Base-by-base conservation (phyloP, 1,284 basidiomycete genomes). In the Anthracocystis setariae region DNA sequence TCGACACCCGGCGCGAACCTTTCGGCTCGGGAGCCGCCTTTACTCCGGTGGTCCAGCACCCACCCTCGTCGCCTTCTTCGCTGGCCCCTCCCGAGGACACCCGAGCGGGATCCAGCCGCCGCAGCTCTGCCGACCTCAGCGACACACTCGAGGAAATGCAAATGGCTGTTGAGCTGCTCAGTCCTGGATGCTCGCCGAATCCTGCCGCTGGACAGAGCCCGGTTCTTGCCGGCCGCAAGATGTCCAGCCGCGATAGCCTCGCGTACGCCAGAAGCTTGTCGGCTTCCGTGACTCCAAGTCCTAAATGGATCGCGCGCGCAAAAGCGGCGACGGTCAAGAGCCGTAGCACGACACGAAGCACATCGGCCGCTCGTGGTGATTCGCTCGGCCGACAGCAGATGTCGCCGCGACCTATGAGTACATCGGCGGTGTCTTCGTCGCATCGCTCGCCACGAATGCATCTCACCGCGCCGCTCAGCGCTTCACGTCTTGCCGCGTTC, bases 61-160 rank as follows among this genome's bases (percentile, higher is more conserved):
- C 58, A 7, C 49, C 69, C 13, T 40, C 58, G n/a, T 65, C 72
- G 18, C 54, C 63, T 3, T 25, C 48, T 3, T 25, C 48, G n/a
- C 37, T 68, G 24, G 62, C 52, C 23, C 62, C 55, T 8, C 63
- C 57, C 2, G n/a, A 55, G 15, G 44, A 58, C 23, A 54, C 39
- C 40, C 44, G 58, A n/a, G 53, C 51, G 17, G 55, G 37, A 25
- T 46, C 25, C 35, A 76, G 70, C 48, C 50, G 53, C n/a, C 60
- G 56, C 35, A 76, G 72, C 57, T 62, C 53, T 8, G 53, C 54
- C 24, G 74, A 74, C 38, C 42, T 67, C 48, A 70, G 62, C 48
- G 76, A 76, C 35, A 59, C 68, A 4, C 59, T 77, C 20, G 58
- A 72, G 33, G 67, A 77, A 18, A 74, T 77, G 70, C 56, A 77